Conservation (phyloP, 2,329 filamentous ascomycete genomes). For the Lachnellula arida region DNA sequence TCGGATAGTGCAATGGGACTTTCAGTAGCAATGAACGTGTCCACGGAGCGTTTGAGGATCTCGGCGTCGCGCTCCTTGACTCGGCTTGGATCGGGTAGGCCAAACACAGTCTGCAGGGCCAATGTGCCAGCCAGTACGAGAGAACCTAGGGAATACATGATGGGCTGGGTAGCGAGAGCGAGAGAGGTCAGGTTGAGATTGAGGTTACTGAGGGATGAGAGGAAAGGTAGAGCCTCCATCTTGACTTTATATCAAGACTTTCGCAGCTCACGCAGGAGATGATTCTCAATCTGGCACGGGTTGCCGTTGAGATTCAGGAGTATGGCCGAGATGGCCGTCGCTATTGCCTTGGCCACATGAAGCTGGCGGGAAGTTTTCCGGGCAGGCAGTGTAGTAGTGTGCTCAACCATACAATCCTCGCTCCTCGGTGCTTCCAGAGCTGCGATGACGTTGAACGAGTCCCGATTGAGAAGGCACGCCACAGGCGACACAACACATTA, state of each 20-base stretch:
- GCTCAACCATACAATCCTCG: too few relatives aligned
- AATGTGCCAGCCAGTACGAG: constrained; percentile 47
- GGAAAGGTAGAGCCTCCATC: constrained; percentile 19
- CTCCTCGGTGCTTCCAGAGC: too few relatives aligned
- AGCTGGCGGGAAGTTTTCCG: too few relatives aligned
- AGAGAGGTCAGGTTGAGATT: constrained; percentile 18
- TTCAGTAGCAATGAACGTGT: constrained; percentile 49
- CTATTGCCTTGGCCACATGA: neutral
- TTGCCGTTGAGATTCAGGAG: neutral
- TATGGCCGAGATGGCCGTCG: constrained; percentile 9
- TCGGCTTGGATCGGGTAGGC: constrained; percentile 37
- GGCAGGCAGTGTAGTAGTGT: too few relatives aligned
- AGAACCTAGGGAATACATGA: constrained; percentile 49
- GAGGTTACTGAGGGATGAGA: constrained; percentile 21
- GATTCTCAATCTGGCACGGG: neutral
- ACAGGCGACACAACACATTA: neutral
- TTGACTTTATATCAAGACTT: constrained; percentile 22
- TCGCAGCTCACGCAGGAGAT: neutral
- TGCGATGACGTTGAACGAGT: constrained; percentile 1
- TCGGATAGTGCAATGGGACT: constrained; percentile 46
- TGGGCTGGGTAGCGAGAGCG: constrained; percentile 27
- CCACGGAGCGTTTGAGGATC: constrained; percentile 44
- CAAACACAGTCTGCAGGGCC: constrained; percentile 48
- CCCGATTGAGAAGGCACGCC: constrained; percentile 6
- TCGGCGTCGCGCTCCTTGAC: constrained; percentile 32